Evolutionary conservation across 768 basidiomycete species (phyloP).

Genomic region (Suillus alpinus): DNA sequence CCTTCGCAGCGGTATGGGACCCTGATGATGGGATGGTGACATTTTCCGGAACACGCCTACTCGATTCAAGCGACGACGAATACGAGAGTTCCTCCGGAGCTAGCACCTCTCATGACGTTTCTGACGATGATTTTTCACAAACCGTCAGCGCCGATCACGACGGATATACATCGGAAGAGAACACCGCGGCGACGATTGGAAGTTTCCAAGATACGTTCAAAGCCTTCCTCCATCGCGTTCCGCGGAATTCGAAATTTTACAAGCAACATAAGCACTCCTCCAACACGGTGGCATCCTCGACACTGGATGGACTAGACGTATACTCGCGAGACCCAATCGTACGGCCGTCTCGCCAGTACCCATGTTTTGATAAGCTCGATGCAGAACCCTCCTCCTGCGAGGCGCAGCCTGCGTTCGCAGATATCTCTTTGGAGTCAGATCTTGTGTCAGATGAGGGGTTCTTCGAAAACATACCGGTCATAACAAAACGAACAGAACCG

Average conservation of each 20-base stretch:
- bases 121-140: conserved; percentile 20
- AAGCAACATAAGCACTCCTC: conserved; percentile 8
- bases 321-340: conserved; percentile 23
- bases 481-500: conserved; percentile 3
- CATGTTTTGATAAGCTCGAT: conserved; percentile 21
- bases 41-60: conserved; percentile 51
- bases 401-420: conserved; percentile 12
- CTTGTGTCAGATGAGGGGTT: conserved; percentile 17
- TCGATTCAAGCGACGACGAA: conserved; percentile 23
- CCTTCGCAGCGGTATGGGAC: conserved; percentile 61
- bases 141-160: conserved; percentile 13
- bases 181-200: conserved; percentile 16
- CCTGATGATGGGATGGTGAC: conserved; percentile 54
- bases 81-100: conserved; percentile 13
- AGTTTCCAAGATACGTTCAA: conserved; percentile 30
- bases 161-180: conserved; percentile 17
- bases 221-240: conserved; percentile 22
- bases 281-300: conserved; percentile 29
- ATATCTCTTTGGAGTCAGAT: conserved; percentile 18
- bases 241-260: conserved; percentile 17
- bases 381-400: conserved; percentile 16
- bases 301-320: conserved; percentile 28
- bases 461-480: conserved; percentile 8
- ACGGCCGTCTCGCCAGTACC: conserved; percentile 16
- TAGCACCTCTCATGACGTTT: conserved; percentile 9